Base-by-base conservation (phyloP, 2,329 filamentous ascomycete genomes). In the Zymoseptoria tritici region DNA sequence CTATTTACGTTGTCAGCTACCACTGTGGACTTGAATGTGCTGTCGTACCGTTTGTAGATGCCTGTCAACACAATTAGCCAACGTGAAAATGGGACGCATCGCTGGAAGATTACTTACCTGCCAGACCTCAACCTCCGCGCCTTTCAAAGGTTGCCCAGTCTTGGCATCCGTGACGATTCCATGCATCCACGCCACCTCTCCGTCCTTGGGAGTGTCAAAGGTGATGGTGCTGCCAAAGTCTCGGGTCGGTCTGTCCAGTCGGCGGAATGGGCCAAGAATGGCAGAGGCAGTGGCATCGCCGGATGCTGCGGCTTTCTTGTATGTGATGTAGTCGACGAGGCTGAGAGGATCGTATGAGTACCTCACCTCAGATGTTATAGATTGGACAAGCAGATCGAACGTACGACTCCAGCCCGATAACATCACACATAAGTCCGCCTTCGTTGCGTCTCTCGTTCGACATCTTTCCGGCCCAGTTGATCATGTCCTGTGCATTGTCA, bases 261-360 rank as follows among this genome's bases (percentile, higher is more conserved):
- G 83, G 83, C 89, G 95, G 77, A 96, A 96, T 1, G 91, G 91
- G 0, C 91, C 91, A 0, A 96, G 82, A 65, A 96, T 91, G 49
- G 90, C 85, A 3, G 88, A 89, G 2, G 89, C 83, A 4, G 90
- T 94, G 9, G 85, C 79, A 58, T 77, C 74, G 21, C 60, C 61
- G 0, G 78, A 79, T 49, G 81, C 79, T 55, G 81, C 80, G 29
- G 82, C 81, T 55, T 83, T 78, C 62, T 84, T 85, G 76, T 85
- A 88, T 58, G 88, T 90, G 70, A 94, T 93, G 72, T 93, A 89
- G 72, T 93, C 90, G 53, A 92, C 88, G 9, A 53, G 26, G 51
- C 51, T 53, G 26, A 21, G 20, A 52, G 49, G 2, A 4, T 49
- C 4, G 46, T 49, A 24, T 52, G 20, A 52, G 22, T 4, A 52